A percentile compares a stretch with the other conserved stretches of the same genome.
Evolutionary conservation across 768 basidiomycete genomes (phyloP).

Genomic region (Boletus rubescentipes): DNA sequence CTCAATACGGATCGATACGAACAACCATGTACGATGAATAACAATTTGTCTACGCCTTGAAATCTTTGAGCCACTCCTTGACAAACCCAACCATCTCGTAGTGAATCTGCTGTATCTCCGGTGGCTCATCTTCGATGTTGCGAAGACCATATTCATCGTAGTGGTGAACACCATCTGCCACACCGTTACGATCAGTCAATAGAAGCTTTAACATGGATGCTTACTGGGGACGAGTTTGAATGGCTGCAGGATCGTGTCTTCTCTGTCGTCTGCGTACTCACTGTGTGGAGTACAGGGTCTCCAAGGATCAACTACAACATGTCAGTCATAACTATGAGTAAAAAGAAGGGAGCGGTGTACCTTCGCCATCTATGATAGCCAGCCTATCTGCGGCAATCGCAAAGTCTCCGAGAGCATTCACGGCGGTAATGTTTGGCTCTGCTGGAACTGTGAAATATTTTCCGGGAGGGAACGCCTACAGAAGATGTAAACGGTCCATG

Average conservation of each 20-base stretch:
- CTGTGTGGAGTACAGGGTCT: conserved; percentile 84
- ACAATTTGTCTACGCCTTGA: conserved; percentile 18
- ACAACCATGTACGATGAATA: neutral
- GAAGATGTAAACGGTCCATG: neutral
- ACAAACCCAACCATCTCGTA: conserved; percentile 80
- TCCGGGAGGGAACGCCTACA: conserved; percentile 75
- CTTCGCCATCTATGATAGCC: conserved; percentile 87
- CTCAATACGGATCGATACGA: neutral
- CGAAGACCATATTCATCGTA: conserved; percentile 72
- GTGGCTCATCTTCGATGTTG: conserved; percentile 63
- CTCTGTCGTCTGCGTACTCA: conserved; percentile 61
- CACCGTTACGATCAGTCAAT: neutral
- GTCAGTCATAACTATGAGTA: neutral
- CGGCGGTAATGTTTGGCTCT: conserved; percentile 75
- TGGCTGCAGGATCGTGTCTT: conserved; percentile 71
- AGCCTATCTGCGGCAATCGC: conserved; percentile 75
- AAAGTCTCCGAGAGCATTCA: conserved; percentile 86
- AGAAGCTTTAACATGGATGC: conserved; percentile 23
- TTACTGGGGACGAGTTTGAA: conserved; percentile 85
- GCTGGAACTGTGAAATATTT: conserved; percentile 68
- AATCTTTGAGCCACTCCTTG: conserved; percentile 63
- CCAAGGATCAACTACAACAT: conserved; percentile 81
- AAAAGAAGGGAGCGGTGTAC: conserved; percentile 34
- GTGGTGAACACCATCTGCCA: conserved; percentile 66
- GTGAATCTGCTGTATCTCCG: conserved; percentile 79